A percentile compares a stretch with the other conserved stretches of the same genome.
These are phyloP conservation scores for Steccherinum ochraceum DNA, from an alignment of 768 basidiomycete genomes.

Conservation along the genomic window DNA sequence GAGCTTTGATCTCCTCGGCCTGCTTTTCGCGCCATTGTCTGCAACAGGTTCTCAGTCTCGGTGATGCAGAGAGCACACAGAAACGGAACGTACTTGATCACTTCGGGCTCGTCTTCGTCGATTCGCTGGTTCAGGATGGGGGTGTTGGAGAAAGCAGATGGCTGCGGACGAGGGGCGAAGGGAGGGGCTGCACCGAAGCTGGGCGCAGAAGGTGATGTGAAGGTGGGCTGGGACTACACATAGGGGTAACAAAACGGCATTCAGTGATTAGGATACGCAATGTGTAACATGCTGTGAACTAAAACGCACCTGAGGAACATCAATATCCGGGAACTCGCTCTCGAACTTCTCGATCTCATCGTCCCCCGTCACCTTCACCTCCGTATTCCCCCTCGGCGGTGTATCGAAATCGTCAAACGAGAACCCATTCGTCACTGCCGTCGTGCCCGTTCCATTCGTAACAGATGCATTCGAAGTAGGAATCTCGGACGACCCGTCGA, in stretches of 20 bases:
- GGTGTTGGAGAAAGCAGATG: slow-evolving; percentile 62
- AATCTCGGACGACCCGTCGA: slow-evolving; percentile 60
- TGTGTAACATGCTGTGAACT: not conserved
- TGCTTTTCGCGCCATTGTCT: slow-evolving; percentile 90
- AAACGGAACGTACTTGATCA: slow-evolving; percentile 74
- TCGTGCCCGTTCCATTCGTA: slow-evolving; percentile 16
- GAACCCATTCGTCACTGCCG: slow-evolving; percentile 30
- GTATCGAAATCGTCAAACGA: slow-evolving; percentile 63
- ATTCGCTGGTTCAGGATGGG: slow-evolving; percentile 65
- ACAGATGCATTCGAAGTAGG: slow-evolving; percentile 24
- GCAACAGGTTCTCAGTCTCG: not conserved
- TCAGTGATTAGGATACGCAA: not conserved
- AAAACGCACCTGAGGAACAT: slow-evolving; percentile 35
- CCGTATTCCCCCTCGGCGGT: slow-evolving; percentile 30
- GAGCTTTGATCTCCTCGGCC: slow-evolving; percentile 70
- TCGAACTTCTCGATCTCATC: slow-evolving; percentile 85
- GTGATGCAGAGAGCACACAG: not conserved
- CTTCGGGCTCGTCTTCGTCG: slow-evolving; percentile 79
- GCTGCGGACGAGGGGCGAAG: slow-evolving; percentile 74
- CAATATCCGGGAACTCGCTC: slow-evolving; percentile 79
- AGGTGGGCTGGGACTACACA: slow-evolving; percentile 7
- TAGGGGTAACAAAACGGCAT: too few species aligned
- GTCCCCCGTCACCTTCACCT: slow-evolving; percentile 77
- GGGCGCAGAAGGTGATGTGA: slow-evolving; percentile 20
- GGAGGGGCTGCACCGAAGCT: slow-evolving; percentile 41